Percentiles rank a stretch among this genome's conserved stretches.
Evolutionary conservation across 148 eudicot species (phyloP).

Genomic region (Vaccinium myrtillus): DNA sequence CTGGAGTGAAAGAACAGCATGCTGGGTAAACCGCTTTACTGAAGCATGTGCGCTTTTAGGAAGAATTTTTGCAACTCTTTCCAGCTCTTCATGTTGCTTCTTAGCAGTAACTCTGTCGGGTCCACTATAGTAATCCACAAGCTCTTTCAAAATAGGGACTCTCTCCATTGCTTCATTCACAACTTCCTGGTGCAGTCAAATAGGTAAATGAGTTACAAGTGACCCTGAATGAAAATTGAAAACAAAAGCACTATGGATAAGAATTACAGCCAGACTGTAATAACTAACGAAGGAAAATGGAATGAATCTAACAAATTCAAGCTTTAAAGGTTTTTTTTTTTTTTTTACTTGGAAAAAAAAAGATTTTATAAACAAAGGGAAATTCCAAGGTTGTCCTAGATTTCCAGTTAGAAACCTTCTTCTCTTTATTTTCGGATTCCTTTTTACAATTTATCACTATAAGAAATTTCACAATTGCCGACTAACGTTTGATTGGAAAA

Average conservation of each 20-base stretch:
- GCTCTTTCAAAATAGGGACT: constrained; percentile 73
- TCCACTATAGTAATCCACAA: constrained; percentile 79
- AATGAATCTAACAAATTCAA: neutral
- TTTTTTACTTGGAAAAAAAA: too few species aligned
- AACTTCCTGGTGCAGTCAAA: constrained; percentile 41
- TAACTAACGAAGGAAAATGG: neutral
- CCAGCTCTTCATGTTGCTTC: constrained; percentile 72
- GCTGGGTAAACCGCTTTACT: constrained; percentile 68
- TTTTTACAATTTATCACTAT: too few species aligned
- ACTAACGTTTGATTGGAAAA: too few species aligned
- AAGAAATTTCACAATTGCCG: too few species aligned
- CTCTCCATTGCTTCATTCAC: constrained; percentile 68
- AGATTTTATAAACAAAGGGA: too few species aligned
- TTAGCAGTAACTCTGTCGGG: constrained; percentile 83
- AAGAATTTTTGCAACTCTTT: constrained; percentile 82
- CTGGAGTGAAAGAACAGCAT: constrained; percentile 89
- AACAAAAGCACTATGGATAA: neutral
- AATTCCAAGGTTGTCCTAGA: too few species aligned
- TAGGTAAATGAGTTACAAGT: constrained; percentile 1
- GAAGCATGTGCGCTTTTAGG: constrained; percentile 68
- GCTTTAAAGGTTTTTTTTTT: neutral
- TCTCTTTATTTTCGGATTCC: neutral
- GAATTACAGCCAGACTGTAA: neutral
- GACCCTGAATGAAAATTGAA: neutral
- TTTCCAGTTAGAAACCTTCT: neutral